These are phyloP conservation scores for Lepidium africanum DNA, from an alignment of 345 rosid genomes.

Conservation along the genomic window DNA sequence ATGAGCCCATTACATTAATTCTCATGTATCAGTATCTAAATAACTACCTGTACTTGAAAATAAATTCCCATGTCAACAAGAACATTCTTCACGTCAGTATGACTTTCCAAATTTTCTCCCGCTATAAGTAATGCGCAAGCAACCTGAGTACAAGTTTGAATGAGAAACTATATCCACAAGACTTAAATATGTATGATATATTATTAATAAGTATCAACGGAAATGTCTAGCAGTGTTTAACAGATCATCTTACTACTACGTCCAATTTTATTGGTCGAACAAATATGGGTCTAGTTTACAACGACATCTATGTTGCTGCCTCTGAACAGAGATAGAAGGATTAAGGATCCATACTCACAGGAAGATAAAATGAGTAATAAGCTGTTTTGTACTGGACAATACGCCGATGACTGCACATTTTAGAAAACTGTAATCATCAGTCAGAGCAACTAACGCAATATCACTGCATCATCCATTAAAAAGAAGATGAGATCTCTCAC, in stretches of 20 bases:
- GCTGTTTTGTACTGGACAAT: conserved; percentile 79
- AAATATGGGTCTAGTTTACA: not conserved
- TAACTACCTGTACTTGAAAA: conserved; percentile 72
- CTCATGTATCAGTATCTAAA: not conserved
- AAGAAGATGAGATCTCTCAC: not conserved
- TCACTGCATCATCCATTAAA: not conserved
- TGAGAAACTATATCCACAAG: not conserved
- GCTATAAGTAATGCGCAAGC: conserved; percentile 77
- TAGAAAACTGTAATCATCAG: conserved; percentile 3
- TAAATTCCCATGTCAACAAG: conserved; percentile 74
- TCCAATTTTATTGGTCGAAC: not conserved
- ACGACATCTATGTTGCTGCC: not conserved
- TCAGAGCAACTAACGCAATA: not conserved
- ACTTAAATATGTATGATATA: not conserved
- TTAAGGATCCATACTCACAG: conserved; percentile 42
- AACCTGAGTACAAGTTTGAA: conserved; percentile 37
- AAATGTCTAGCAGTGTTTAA: not conserved
- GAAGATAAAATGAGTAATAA: conserved; percentile 77
- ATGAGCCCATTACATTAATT: not conserved
- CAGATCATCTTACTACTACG: not conserved
- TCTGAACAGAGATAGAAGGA: not conserved
- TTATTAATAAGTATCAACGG: not conserved
- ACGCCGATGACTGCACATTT: conserved; percentile 54
- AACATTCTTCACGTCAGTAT: conserved; percentile 47
- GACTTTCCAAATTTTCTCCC: conserved; percentile 67